A percentile compares a stretch with the other conserved stretches of the same genome.
Conservation (phyloP, 169 alveolate species). For the Cryptosporidium canis region DNA sequence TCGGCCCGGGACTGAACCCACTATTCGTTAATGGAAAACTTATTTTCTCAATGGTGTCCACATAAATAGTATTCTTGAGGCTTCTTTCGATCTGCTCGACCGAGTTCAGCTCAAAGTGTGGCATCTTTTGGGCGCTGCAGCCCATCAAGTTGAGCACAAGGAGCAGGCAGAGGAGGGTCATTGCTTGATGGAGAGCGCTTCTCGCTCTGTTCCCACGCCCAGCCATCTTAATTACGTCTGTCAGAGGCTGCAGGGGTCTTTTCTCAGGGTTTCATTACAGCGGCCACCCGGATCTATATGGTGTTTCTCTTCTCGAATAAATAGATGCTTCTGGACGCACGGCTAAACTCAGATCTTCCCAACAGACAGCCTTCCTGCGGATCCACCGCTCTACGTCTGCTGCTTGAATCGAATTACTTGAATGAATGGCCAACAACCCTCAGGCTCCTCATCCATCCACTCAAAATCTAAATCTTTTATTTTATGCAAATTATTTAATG, state of each 20-base stretch:
- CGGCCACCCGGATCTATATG: background rate
- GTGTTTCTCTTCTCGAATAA: background rate
- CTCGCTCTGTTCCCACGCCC: background rate
- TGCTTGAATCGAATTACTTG: background rate
- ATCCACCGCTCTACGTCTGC: no score
- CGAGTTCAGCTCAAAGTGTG: slow-evolving; percentile 14
- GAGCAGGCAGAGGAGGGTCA: background rate
- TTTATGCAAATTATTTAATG: background rate
- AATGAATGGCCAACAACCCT: background rate
- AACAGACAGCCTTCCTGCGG: no score
- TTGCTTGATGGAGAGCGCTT: background rate
- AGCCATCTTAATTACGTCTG: background rate
- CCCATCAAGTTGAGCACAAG: background rate
- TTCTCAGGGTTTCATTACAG: background rate
- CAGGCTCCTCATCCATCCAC: background rate
- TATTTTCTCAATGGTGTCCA: slow-evolving; percentile 4
- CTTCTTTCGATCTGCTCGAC: background rate
- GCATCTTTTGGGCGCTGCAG: background rate
- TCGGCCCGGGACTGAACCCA: slow-evolving; percentile 36
- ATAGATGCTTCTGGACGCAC: slow-evolving; percentile 3
- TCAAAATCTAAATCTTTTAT: background rate
- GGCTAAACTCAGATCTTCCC: no score
- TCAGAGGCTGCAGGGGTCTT: background rate
- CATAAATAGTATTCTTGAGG: slow-evolving; percentile 20
- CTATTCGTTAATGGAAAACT: slow-evolving; percentile 47